phyloP scores from a whole-genome alignment of 331 rosid species.

The Malus hybrid region DNA sequence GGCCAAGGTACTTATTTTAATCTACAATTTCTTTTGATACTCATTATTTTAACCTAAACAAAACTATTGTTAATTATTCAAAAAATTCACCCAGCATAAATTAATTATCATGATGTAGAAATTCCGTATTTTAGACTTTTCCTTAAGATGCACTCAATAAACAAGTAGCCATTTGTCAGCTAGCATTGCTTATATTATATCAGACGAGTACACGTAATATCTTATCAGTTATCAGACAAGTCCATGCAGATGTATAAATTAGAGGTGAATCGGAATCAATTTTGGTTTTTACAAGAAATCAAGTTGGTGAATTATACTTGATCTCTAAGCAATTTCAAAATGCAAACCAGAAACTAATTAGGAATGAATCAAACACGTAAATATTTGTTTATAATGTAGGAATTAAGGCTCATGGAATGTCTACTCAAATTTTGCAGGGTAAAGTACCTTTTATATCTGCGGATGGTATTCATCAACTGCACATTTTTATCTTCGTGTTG shows the following conservation, averaged over 20 bases:
- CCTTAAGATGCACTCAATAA: too few relatives aligned
- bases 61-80: too few relatives aligned
- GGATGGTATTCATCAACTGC: conserved; percentile 80
- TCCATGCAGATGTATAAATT: not conserved
- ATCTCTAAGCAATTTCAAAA: not conserved
- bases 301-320: not conserved
- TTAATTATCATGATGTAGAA: too few relatives aligned
- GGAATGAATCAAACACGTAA: not conserved
- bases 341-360: not conserved
- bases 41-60: too few relatives aligned
- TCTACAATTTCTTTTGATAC: too few relatives aligned
- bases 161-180: too few relatives aligned
- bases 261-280: not conserved
- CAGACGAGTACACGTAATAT: too few relatives aligned
- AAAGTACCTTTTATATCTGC: conserved; percentile 63
- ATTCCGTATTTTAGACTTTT: too few relatives aligned
- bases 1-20: not conserved
- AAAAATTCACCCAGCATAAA: too few relatives aligned
- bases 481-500: conserved; percentile 73
- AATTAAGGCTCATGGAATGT: not conserved
- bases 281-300: not conserved
- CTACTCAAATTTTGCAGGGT: conserved; percentile 29
- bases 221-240: too few relatives aligned
- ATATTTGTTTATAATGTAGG: not conserved
- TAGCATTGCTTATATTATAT: not conserved